Evolutionary conservation across 257 asterid species (phyloP), one percentile per base, ranked within the genome.

Genomic region (Penstemon newberryi): DNA sequence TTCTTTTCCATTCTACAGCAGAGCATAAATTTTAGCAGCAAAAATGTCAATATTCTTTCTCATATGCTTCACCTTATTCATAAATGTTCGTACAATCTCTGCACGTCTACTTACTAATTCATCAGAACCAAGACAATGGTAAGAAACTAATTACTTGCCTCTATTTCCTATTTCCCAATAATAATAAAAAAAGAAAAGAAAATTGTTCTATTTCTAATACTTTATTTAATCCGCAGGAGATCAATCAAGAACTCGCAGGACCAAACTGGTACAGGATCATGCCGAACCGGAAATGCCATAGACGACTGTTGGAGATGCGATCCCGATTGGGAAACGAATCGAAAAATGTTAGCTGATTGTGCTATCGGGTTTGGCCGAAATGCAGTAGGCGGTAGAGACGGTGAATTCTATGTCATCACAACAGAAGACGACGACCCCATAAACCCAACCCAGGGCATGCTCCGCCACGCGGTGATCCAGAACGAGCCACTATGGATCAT

Each of bases 261-360:
- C 54, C 72, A 63, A 19, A 45, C 5, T 0, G 72, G 39, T 18
- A 8, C 46, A 0, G 75, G 67, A 45, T 40, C 83, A 0, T 88
- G 92, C 51, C 63, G 82, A 60, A 85, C 81, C 0, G 91, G 91
- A 1, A 89, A 89, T 47, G 91, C 96, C 1, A 83, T 83, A 7
- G 93, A 88, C 56, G 96, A 88, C 25, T 88, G 91, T 70, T 89
- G 92, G 94, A 46, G 84, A 59, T 89, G 91, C 25, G 89, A 84
- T 51, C 81, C 87, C 3, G 80, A 84, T 3, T 88, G 91, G 93
- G 96, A 88, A 70, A 8, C 86, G 11, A 86, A 86, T 70, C 74
- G 96, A 0, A 88, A 82, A 51, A 67, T 79, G 40, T 67, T 86
- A 5, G 91, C 93, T 0, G 93, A 88, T 56, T 88, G 91, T 19